phyloP scores from a whole-genome alignment of 2,329 filamentous ascomycete species.

The Alternaria rosae region DNA sequence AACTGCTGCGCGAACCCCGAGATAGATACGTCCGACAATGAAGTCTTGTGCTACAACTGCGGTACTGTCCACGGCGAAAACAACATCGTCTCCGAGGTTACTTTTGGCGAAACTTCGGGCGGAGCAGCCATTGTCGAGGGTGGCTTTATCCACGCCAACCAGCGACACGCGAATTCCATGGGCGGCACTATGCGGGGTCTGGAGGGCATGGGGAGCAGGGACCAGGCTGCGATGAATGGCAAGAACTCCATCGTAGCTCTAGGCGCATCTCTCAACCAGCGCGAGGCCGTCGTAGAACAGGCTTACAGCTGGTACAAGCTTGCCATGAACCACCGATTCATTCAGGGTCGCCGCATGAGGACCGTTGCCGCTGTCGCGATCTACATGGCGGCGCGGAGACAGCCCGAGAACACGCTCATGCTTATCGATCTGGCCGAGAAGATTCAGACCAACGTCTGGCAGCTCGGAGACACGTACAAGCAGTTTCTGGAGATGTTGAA shows the following conservation, averaged over 20 bases:
- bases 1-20: conserved; percentile 41
- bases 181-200: conserved; percentile 57
- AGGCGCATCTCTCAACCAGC: conserved; percentile 49
- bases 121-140: conserved; percentile 92
- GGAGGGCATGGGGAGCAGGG: conserved; percentile 63
- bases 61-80: conserved; percentile 84
- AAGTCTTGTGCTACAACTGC: conserved; percentile 72
- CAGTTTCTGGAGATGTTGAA: conserved; percentile 73
- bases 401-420: conserved; percentile 83
- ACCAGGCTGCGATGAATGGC: conserved; percentile 68
- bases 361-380: conserved; percentile 90
- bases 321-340: conserved; percentile 67
- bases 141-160: conserved; percentile 84
- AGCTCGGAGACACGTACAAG: conserved; percentile 89
- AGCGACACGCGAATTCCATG: conserved; percentile 75
- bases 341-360: conserved; percentile 75
- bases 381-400: conserved; percentile 84
- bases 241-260: conserved; percentile 52
- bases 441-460: conserved; percentile 85
- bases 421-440: conserved; percentile 95
- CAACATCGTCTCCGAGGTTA: conserved; percentile 90
- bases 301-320: conserved; percentile 55
- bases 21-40: conserved; percentile 31
- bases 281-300: conserved; percentile 46
- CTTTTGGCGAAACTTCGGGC: conserved; percentile 85